Evolutionary conservation across 306 rosid genomes (phyloP).

Genomic region (Ochetophila trinervis): DNA sequence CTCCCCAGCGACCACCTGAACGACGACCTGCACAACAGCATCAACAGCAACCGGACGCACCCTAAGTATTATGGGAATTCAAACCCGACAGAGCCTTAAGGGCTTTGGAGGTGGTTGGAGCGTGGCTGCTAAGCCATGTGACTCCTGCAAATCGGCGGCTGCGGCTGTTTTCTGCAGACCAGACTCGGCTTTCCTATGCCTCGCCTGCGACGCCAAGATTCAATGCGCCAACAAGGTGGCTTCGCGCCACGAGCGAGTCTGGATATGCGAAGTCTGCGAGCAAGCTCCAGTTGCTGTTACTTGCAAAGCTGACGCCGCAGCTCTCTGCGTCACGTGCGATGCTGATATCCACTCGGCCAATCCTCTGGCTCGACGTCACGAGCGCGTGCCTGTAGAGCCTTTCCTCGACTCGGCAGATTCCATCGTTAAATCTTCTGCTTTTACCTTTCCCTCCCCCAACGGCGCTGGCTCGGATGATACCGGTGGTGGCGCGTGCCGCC

Average conservation of each 20-base stretch:
- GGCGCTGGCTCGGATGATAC: slow-evolving; percentile 14
- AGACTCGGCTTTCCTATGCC: slow-evolving; percentile 76
- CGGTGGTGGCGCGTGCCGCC: slow-evolving; percentile 20
- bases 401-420: slow-evolving; percentile 63
- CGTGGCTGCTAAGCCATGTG: slow-evolving; percentile 64
- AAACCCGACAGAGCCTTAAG: slow-evolving; percentile 28
- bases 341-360: slow-evolving; percentile 91
- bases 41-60: not conserved
- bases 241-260: slow-evolving; percentile 78
- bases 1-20: not conserved
- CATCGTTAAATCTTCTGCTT: slow-evolving; percentile 41
- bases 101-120: slow-evolving; percentile 41
- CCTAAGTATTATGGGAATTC: slow-evolving; percentile 47
- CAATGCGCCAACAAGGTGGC: slow-evolving; percentile 61
- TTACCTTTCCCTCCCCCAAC: slow-evolving; percentile 30
- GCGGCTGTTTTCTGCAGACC: slow-evolving; percentile 68
- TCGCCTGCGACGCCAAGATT: slow-evolving; percentile 64
- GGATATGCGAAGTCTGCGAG: slow-evolving; percentile 96
- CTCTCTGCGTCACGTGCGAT: slow-evolving; percentile 87
- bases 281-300: slow-evolving; percentile 92
- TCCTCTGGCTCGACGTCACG: slow-evolving; percentile 89
- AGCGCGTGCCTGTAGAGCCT: slow-evolving; percentile 84
- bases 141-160: slow-evolving; percentile 57
- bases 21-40: not conserved
- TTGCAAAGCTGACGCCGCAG: slow-evolving; percentile 96